Evolutionary conservation across 345 rosid species (phyloP).

Genomic region (Schrenkiella parvula): DNA sequence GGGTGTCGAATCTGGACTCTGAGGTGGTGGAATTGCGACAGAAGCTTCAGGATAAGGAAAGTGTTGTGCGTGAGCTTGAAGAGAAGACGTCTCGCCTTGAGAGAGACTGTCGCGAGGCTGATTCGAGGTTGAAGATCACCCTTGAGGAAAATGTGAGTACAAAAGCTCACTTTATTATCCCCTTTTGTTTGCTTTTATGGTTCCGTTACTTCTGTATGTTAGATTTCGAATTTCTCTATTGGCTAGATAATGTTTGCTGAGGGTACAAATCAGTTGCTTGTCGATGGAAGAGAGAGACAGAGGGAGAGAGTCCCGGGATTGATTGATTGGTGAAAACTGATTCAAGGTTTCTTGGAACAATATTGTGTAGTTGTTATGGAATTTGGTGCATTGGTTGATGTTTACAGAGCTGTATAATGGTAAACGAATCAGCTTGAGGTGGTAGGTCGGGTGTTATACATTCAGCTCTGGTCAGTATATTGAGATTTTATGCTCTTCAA

Average conservation of each 20-base stretch:
- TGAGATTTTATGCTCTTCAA: neutral
- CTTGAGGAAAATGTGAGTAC: conserved; percentile 67
- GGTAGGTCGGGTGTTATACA: neutral
- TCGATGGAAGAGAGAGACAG: neutral
- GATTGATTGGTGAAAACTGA: too few species aligned
- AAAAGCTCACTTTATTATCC: neutral
- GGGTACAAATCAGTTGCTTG: neutral
- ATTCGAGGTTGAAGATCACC: conserved; percentile 51
- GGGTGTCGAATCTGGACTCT: conserved; percentile 78
- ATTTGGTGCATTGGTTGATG: neutral
- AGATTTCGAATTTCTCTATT: neutral
- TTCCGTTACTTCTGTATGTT: neutral
- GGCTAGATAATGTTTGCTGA: neutral
- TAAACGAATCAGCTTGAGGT: neutral
- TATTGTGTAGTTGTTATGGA: neutral
- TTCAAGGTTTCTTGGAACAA: neutral
- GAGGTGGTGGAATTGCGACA: conserved; percentile 55
- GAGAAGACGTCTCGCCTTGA: conserved; percentile 55
- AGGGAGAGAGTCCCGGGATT: too few species aligned
- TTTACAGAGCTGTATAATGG: neutral
- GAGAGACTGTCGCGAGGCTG: conserved; percentile 51
- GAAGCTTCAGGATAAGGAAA: conserved; percentile 63
- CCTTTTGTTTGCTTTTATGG: neutral
- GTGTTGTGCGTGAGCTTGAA: conserved; percentile 53
- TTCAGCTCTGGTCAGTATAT: neutral